Conservation (phyloP, 768 basidiomycete species). For the Collybiopsis confluens region DNA sequence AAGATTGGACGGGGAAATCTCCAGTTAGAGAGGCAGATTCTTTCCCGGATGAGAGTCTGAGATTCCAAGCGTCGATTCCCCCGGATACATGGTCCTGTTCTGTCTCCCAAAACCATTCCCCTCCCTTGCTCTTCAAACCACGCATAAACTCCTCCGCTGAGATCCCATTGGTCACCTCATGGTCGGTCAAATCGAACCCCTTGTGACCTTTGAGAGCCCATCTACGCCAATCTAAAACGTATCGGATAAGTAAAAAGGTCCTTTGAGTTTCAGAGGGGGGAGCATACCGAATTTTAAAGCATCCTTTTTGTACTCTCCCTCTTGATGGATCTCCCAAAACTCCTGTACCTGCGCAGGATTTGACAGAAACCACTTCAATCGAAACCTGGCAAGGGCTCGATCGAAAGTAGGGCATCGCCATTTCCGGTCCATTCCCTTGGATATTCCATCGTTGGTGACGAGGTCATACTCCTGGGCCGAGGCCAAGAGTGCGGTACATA, state of each 20-base stretch:
- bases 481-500: constrained; percentile 31
- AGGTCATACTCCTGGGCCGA: constrained; percentile 21
- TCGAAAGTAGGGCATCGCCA: constrained; percentile 41
- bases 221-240: constrained; percentile 9
- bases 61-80: constrained; percentile 1
- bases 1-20: too few relatives aligned
- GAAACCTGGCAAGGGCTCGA: constrained; percentile 37
- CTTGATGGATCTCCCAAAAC: constrained; percentile 27
- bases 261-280: not conserved
- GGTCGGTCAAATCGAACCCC: constrained; percentile 12
- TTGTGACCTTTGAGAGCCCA: constrained; percentile 12
- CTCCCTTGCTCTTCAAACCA: constrained; percentile 6
- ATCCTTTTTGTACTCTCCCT: constrained; percentile 16
- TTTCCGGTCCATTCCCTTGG: constrained; percentile 24
- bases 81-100: not conserved
- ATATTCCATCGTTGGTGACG: not conserved
- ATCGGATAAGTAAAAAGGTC: not conserved
- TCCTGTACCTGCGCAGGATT: constrained; percentile 34
- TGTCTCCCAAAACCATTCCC: constrained; percentile 6
- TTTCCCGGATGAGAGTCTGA: not conserved
- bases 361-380: constrained; percentile 35
- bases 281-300: constrained; percentile 10
- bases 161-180: constrained; percentile 12
- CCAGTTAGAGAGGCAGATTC: too few relatives aligned
- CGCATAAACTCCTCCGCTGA: constrained; percentile 10